phyloP scores from a whole-genome alignment of 179 eudicot species.

The Silene noctiflora region DNA sequence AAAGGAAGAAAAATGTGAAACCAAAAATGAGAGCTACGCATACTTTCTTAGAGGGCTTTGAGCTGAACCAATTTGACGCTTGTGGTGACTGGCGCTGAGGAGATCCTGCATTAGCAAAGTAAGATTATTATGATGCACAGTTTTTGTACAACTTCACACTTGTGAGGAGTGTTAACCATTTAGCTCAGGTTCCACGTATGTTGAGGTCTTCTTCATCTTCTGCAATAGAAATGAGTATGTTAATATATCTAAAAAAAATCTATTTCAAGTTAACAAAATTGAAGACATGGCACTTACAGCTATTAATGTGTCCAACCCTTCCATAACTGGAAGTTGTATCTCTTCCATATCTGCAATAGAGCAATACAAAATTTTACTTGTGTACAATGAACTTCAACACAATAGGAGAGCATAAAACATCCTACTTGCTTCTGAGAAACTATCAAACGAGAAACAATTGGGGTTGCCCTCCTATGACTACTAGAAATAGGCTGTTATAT shows the following conservation, averaged over 20 bases:
- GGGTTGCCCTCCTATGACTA: no score
- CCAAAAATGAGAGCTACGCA: neutral
- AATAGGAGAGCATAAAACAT: neutral
- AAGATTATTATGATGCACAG: constrained; percentile 13
- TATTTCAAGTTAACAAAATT: neutral
- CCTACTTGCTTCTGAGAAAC: neutral
- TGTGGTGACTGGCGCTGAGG: constrained; percentile 31
- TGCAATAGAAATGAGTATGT: constrained; percentile 17
- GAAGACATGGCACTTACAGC: constrained; percentile 44
- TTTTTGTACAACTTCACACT: neutral
- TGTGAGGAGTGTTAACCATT: constrained; percentile 50
- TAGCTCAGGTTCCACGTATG: constrained; percentile 39
- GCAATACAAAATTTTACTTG: neutral
- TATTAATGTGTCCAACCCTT: constrained; percentile 62
- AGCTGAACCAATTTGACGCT: constrained; percentile 41
- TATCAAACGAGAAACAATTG: neutral
- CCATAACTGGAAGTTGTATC: constrained; percentile 64
- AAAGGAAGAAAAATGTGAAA: neutral
- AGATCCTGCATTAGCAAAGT: constrained; percentile 42
- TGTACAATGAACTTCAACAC: neutral
- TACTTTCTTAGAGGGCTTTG: constrained; percentile 64
- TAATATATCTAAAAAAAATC: neutral
- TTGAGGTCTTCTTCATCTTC: constrained; percentile 44
- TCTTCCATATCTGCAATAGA: constrained; percentile 46
- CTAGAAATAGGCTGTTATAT: no score